These are phyloP conservation scores for Fistulifera pelliculosa DNA, from an alignment of 108 stramenopile genomes.

Conservation along the genomic window DNA sequence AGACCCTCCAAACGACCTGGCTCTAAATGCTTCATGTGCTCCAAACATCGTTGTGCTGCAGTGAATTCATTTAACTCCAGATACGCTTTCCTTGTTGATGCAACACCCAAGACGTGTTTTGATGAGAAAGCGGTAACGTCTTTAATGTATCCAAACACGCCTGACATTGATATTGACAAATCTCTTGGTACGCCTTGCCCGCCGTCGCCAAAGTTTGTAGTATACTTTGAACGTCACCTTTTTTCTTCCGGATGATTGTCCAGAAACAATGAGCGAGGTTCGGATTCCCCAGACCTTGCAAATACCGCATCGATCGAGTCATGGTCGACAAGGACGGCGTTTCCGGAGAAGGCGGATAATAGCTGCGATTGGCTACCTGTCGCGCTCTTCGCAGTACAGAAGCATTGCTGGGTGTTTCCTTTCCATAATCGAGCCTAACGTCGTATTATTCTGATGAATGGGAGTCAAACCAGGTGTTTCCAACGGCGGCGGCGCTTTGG, in stretches of 20 bases:
- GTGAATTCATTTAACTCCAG: constrained; percentile 94
- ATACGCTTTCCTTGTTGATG: constrained; percentile 89
- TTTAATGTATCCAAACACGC: constrained; percentile 80
- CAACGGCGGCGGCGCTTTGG: constrained; percentile 17
- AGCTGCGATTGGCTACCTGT: constrained; percentile 41
- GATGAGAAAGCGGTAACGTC: constrained; percentile 64
- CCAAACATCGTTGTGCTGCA: constrained; percentile 65
- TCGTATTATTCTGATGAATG: constrained; percentile 12
- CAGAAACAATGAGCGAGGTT: neutral
- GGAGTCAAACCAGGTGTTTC: constrained; percentile 59
- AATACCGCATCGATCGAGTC: constrained; percentile 3
- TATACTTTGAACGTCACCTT: constrained; percentile 1
- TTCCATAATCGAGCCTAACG: neutral
- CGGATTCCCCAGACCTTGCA: constrained; percentile 1
- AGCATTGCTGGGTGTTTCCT: neutral
- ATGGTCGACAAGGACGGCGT: constrained; percentile 11
- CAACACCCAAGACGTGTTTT: constrained; percentile 89
- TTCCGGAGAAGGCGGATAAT: constrained; percentile 51
- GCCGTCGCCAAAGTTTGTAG: constrained; percentile 16
- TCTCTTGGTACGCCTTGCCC: constrained; percentile 10
- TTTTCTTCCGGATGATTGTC: neutral
- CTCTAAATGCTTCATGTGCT: constrained; percentile 78
- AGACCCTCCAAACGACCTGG: constrained; percentile 91
- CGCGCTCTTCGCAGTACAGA: constrained; percentile 26
- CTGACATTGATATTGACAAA: constrained; percentile 48